Conservation (phyloP, 2,329 filamentous ascomycete species). For the Fusarium sp. region DNA sequence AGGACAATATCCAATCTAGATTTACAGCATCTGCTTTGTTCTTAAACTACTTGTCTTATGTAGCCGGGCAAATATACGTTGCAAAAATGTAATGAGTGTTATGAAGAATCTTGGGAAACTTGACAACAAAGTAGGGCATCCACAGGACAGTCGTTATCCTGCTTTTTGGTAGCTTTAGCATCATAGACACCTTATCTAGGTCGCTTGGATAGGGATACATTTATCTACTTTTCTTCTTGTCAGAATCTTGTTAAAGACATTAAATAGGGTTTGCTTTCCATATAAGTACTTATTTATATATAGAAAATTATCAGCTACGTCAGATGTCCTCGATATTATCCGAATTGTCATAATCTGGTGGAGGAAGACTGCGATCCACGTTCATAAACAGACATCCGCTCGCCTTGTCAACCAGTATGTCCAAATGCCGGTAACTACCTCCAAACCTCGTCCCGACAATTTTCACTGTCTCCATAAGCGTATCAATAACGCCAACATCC, state of each 20-base stretch:
- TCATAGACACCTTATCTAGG: too few species aligned
- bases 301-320: rapidly evolving
- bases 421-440: slow-evolving; percentile 14
- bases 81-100: too few species aligned
- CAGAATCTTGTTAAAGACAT: not conserved
- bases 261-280: rapidly evolving
- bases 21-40: too few species aligned
- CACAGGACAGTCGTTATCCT: too few species aligned
- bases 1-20: too few species aligned
- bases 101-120: too few species aligned
- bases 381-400: slow-evolving; percentile 5
- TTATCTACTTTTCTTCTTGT: too few species aligned
- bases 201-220: too few species aligned
- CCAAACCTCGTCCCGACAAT: slow-evolving; percentile 18
- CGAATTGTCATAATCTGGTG: rapidly evolving
- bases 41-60: too few species aligned
- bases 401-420: slow-evolving; percentile 23
- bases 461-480: slow-evolving; percentile 21
- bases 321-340: not conserved
- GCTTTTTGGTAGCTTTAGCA: too few species aligned
- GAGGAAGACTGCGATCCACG: not conserved
- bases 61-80: too few species aligned
- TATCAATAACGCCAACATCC: slow-evolving; percentile 24
- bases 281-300: not conserved
- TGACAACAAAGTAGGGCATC: too few species aligned